phyloP scores from a whole-genome alignment of 2,329 filamentous ascomycete genomes.

The Colletotrichum sidae region DNA sequence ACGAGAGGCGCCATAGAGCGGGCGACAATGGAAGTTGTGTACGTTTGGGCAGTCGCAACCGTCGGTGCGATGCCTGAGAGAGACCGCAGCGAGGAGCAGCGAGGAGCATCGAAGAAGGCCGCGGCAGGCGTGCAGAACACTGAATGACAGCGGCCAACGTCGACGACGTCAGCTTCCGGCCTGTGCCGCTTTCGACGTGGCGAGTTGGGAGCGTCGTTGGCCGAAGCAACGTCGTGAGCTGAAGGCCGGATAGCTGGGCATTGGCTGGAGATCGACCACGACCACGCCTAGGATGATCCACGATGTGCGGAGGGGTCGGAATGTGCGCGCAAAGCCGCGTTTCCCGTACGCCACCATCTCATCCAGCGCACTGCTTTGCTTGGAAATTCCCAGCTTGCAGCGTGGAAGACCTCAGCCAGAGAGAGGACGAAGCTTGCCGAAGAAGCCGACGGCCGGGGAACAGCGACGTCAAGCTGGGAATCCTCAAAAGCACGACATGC shows the following conservation, averaged over 20 bases:
- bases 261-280: conserved; percentile 25
- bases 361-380: not conserved
- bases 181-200: too few relatives aligned
- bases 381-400: conserved; percentile 1
- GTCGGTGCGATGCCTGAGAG: too few relatives aligned
- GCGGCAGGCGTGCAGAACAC: too few relatives aligned
- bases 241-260: conserved; percentile 15
- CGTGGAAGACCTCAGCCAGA: not conserved
- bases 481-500: conserved; percentile 17
- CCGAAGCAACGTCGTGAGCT: not conserved
- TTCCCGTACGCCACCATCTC: not conserved
- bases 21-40: too few relatives aligned
- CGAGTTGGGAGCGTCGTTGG: not conserved
- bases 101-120: too few relatives aligned
- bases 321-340: conserved; percentile 8
- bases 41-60: too few relatives aligned
- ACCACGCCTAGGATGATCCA: conserved; percentile 30
- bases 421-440: conserved; percentile 15
- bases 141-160: too few relatives aligned
- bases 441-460: conserved; percentile 21
- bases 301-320: conserved; percentile 36
- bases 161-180: too few relatives aligned
- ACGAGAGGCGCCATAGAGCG: too few relatives aligned
- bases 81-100: too few relatives aligned
- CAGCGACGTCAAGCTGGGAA: conserved; percentile 4